Evolutionary conservation across 768 basidiomycete species (phyloP), one percentile per base, ranked within the genome.

Genomic region (Termitomyces sp.): DNA sequence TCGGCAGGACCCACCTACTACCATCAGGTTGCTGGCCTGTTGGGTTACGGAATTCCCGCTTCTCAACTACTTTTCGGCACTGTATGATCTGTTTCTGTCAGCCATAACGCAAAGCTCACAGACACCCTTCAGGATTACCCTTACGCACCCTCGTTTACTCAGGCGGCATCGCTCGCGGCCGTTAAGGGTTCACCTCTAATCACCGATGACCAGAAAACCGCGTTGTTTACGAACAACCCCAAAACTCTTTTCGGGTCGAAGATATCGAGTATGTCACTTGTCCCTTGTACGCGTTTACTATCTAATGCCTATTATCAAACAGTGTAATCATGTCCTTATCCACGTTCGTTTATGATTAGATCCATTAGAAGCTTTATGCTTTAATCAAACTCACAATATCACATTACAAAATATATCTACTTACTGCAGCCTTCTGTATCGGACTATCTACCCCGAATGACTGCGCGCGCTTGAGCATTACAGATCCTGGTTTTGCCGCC

Each of bases 1-100:
- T 72, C 72, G 39, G 72, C 72, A 26, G 72, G 73, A 33, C 72
- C 73, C 7, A 74, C 73, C 13, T 74, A 70, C 63, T 68, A 62
- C 58, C 71, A 74, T 50, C 72, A 74, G 55, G 60, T 72, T 41
- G 57, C 68, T 18, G 70, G 71, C 15, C 67, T 74, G 6, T 62
- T 73, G 10, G 71, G 67, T 8, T 70, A 62, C 26, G 68, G 62
- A 10, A 69, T 73, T 52, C 72, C 72, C 24, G 66, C 69, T 41
- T 62, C 65, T 13, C 72, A 71, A 51, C 59, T 73, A 7, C 67
- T 74, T 29, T 74, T 70, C 51, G 73, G 73, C 50, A 72, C 72
- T 33, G 73, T 73, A 64, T 26, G 68, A 33, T 28, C 16, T 51
- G 6, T n/a, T 47, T 5, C 13, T 33, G 33, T 53, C 24, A 18